Evolutionary conservation across 1,284 basidiomycete genomes (phyloP).

Genomic region (Trametes pubescens): DNA sequence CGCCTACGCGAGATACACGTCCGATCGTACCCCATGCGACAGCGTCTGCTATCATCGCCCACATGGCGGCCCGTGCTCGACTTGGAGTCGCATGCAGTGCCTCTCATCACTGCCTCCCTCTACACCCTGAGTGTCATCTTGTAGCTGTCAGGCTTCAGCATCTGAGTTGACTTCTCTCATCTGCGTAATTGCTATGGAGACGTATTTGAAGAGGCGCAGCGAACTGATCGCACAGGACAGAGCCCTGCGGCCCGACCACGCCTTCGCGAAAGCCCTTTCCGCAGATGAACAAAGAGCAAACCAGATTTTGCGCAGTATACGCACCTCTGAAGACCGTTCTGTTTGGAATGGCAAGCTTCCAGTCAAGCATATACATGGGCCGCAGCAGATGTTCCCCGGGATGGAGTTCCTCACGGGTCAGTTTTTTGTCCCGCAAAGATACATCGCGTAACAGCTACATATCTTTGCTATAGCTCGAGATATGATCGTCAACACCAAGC

Average conservation of each 20-base stretch:
- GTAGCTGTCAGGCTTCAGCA: neutral
- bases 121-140: neutral
- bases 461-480: constrained; percentile 51
- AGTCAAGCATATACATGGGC: constrained; percentile 24
- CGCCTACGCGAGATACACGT: constrained; percentile 19
- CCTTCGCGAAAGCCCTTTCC: constrained; percentile 40
- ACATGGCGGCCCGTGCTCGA: neutral
- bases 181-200: constrained; percentile 31
- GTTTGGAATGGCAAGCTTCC: constrained; percentile 61
- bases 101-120: neutral
- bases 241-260: constrained; percentile 51
- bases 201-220: constrained; percentile 53
- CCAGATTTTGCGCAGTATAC: constrained; percentile 59
- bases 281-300: constrained; percentile 61
- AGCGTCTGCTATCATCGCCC: neutral
- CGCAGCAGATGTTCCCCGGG: constrained; percentile 68
- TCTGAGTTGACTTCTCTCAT: neutral
- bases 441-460: too few species aligned
- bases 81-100: neutral
- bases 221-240: constrained; percentile 61
- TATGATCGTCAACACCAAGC: constrained; percentile 63
- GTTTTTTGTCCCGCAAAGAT: constrained; percentile 10
- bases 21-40: neutral
- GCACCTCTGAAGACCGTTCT: constrained; percentile 58
- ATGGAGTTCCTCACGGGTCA: constrained; percentile 78